A percentile compares a stretch with the other conserved stretches of the same genome.
phyloP scores from a whole-genome alignment of 176 grass and related monocot species.

The Triticum urartu region DNA sequence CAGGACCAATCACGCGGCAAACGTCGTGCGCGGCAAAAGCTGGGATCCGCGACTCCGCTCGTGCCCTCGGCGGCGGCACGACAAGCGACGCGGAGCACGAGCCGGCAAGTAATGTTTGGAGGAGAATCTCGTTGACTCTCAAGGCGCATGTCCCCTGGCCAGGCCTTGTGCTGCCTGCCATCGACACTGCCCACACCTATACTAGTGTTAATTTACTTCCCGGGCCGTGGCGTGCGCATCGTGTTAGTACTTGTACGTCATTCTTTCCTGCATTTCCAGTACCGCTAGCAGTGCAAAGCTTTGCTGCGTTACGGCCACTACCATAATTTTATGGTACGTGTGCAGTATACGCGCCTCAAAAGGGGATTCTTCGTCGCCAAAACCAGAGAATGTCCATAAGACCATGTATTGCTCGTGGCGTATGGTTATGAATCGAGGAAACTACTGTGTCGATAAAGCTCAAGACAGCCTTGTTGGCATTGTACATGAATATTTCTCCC shows the following conservation, averaged over 20 bases:
- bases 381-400: too few relatives aligned
- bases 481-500: too few relatives aligned
- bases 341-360: background rate
- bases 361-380: background rate
- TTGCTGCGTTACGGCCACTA: background rate
- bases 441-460: too few relatives aligned
- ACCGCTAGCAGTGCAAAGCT: background rate
- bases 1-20: too few relatives aligned
- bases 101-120: background rate
- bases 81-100: background rate
- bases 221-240: background rate
- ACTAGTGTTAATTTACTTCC: background rate
- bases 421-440: too few relatives aligned
- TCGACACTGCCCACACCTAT: background rate
- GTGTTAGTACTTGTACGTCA: too few relatives aligned
- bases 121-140: conserved; percentile 37
- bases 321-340: background rate
- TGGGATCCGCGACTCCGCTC: background rate
- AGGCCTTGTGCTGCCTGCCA: too few relatives aligned
- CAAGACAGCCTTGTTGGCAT: too few relatives aligned
- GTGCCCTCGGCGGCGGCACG: background rate
- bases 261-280: background rate
- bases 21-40: conserved; percentile 23
- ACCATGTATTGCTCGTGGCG: too few relatives aligned
- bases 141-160: background rate